Evolutionary conservation across 805 yeast species (phyloP).

Genomic region (Candida corydali): DNA sequence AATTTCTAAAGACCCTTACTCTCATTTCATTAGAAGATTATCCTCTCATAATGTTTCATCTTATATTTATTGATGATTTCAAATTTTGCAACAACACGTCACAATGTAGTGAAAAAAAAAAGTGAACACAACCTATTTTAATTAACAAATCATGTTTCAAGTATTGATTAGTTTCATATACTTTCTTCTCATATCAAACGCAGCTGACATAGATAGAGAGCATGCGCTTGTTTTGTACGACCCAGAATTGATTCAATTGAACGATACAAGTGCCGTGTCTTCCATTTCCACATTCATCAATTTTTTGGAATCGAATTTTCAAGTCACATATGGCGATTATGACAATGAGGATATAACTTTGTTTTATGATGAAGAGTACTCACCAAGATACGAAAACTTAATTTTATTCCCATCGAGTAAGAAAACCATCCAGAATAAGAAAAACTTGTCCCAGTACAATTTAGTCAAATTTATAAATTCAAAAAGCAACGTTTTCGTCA

Average conservation of each 20-base stretch:
- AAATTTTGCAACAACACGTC: conserved; percentile 3
- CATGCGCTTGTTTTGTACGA: conserved; percentile 34
- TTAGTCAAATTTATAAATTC: conserved; percentile 57
- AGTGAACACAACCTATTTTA: background rate
- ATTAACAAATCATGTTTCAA: no score
- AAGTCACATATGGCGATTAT: conserved; percentile 20
- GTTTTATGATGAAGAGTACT: conserved; percentile 19
- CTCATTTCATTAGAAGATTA: no score
- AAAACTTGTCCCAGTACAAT: conserved; percentile 26
- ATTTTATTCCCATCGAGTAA: conserved; percentile 34
- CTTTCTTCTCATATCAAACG: conserved; percentile 10
- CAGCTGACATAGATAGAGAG: conserved; percentile 8
- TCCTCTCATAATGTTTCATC: no score
- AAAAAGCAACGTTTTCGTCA: conserved; percentile 72
- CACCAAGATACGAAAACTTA: conserved; percentile 21
- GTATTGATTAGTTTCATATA: conserved; percentile 5
- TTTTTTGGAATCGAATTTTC: conserved; percentile 16
- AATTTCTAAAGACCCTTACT: no score
- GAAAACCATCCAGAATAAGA: conserved; percentile 28
- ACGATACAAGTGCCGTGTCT: conserved; percentile 8
- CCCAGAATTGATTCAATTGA: conserved; percentile 20
- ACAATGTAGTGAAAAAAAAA: background rate
- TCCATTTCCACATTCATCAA: conserved; percentile 15
- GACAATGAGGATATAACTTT: conserved; percentile 19
- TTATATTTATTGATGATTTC: no score